Evolutionary conservation across 345 rosid species (phyloP).

Genomic region (Pistacia vera): DNA sequence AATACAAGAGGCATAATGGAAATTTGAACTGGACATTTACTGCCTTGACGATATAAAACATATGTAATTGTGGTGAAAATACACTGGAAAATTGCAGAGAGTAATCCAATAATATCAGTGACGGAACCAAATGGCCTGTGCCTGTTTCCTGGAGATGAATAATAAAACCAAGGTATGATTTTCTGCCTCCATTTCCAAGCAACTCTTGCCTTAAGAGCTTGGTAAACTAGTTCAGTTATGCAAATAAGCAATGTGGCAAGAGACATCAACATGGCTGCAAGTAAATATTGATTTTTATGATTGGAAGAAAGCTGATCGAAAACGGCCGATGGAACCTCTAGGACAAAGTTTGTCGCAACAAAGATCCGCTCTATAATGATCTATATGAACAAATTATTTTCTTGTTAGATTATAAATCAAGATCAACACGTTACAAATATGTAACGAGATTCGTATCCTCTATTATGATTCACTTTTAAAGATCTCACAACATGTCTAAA

Average conservation of each 20-base stretch:
- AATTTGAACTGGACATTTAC: background rate
- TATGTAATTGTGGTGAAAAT: background rate
- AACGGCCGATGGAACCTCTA: conserved; percentile 20
- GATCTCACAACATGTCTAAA: too few species aligned
- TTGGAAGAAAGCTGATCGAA: conserved; percentile 15
- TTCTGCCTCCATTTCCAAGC: background rate
- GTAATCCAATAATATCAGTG: background rate
- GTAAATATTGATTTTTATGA: background rate
- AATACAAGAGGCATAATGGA: background rate
- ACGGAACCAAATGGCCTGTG: background rate
- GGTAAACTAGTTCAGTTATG: conserved; percentile 8
- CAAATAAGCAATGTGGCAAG: background rate
- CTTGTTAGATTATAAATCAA: too few species aligned
- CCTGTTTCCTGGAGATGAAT: too few species aligned
- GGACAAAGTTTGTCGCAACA: background rate
- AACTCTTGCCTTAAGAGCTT: conserved; percentile 2
- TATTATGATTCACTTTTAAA: too few species aligned
- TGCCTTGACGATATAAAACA: background rate
- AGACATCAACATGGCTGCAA: conserved; percentile 15
- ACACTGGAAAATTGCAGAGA: background rate
- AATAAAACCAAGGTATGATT: too few species aligned
- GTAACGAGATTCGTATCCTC: too few species aligned
- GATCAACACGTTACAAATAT: too few species aligned
- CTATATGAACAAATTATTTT: background rate
- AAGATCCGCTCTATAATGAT: background rate